Evolutionary conservation across 768 basidiomycete species (phyloP), one percentile per base, ranked within the genome.

Genomic region (Hygrocybe coccinea): DNA sequence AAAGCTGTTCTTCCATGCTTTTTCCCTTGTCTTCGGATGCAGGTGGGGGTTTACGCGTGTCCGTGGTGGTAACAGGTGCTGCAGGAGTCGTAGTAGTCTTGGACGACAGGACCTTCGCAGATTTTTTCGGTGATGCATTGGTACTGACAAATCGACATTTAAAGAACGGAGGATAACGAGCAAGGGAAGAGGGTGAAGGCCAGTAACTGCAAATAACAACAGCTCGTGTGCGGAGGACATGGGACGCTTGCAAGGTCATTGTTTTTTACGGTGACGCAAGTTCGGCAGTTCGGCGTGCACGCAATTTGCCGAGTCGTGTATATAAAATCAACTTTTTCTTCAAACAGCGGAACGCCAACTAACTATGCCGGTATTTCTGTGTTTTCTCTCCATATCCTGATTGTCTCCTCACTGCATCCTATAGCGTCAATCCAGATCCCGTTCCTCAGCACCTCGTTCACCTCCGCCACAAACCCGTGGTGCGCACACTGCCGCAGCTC

Each of bases 401-500:
- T 17, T 12, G 34, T 24, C 14, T 10, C 14, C 33, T n/a, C 14
- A 8, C 22, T 35, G 12, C 25, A 11, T 54, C 37, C 35, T 17
- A 19, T 50, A 91, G 90, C 89, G 89, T 69, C 80, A 82, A 73
- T 90, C 89, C 43, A 88, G 89, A 65, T 81, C 86, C 67, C 81
- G 87, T 55, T 76, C 86, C 54, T 76, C 80, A 37, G 74, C 79
- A 56, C 74, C 71, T 35, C 21, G 71, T 52, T 64, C 76, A 51
- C 72, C 77, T 7, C 76, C 79, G 19, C 68, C 76, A 57, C 75
- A 78, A 63, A 67, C 76, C 56, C 71, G 77, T 44, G 68, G 74
- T 61, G 79, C 81, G 21, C 73, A 74, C 54, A 80, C 72, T 43
- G 77, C 87, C 19, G 75, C 83, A 44, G 73, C 77, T 17, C 78